phyloP scores from a whole-genome alignment of 108 stramenopile genomes.

The Skeletonema grethae region DNA sequence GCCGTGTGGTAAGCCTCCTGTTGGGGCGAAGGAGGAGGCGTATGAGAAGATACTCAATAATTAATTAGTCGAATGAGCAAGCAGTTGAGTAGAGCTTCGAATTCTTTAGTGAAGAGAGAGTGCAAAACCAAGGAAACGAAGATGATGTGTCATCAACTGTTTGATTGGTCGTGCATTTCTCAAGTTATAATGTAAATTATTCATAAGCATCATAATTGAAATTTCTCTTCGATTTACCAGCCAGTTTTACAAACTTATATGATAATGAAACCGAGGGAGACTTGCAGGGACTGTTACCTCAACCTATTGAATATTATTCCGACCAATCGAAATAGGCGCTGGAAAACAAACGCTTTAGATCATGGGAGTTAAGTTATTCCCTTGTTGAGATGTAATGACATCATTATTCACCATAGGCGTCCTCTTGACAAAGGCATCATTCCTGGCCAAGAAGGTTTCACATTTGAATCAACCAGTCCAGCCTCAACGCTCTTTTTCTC shows the following conservation, averaged over 20 bases:
- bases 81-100: neutral
- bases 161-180: neutral
- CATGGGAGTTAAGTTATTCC: too few species aligned
- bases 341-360: too few species aligned
- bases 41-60: conserved; percentile 33
- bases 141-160: neutral
- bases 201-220: neutral
- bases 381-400: neutral
- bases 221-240: neutral
- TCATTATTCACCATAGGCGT: conserved; percentile 21
- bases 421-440: conserved; percentile 55
- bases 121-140: neutral
- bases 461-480: conserved; percentile 54
- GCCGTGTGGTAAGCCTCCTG: conserved; percentile 68
- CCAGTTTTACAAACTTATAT: neutral
- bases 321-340: too few species aligned
- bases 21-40: conserved; percentile 46
- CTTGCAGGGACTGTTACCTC: too few species aligned
- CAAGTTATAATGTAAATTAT: neutral
- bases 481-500: conserved; percentile 48
- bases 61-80: neutral
- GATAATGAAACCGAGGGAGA: neutral
- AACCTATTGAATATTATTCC: too few species aligned
- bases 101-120: neutral
- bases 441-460: conserved; percentile 65